Base-by-base conservation (phyloP, 2,329 filamentous ascomycete genomes). In the Aspergillus ustus region DNA sequence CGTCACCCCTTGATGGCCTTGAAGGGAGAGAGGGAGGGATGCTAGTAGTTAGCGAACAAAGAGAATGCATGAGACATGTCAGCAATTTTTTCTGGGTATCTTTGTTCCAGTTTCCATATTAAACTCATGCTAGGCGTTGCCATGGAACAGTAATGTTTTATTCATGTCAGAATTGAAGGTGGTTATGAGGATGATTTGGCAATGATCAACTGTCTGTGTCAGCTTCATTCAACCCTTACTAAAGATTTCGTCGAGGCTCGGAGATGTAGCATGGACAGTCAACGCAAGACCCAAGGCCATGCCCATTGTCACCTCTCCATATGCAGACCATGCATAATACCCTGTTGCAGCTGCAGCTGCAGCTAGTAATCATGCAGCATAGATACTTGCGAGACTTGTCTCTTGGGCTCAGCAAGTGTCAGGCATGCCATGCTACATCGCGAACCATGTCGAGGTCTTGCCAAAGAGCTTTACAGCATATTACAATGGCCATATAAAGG, bases 1-100 rank as follows among this genome's bases (percentile, higher is more conserved):
- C 8, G 25, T 29, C 7, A 46, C 46, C 71, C 72, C 71, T 73
- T 72, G 71, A 69, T 73, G 59, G 61, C 60, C 58, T 67, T 50
- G 57, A 59, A 53, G 40, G 48, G 60, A 70, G 71, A 69, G 57
- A 57, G 19, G 44, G 22, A 62, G 52, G 44, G 60, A 59, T 55
- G 52, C 43, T 19, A 17, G 50, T 29, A 17, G 50, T 29, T 17
- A 25, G 31, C 55, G 7, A 52, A 52, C 55, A 58, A 58, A 58
- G 55, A 37, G 55, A 58, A 57, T 57, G 55, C 55, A 52, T 52
- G 13, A 45, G 55, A 58, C 48, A 37, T 52, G 55, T 52, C 55
- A 58, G 48, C 46, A 52, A 31, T 13, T 11, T 43, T 43, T 5
- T 45, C 17, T 34, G 34, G 37, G 7, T n/a, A 22, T 43, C 55